Conservation (phyloP, 2,329 filamentous ascomycete species). For the Venturia nashicola region DNA sequence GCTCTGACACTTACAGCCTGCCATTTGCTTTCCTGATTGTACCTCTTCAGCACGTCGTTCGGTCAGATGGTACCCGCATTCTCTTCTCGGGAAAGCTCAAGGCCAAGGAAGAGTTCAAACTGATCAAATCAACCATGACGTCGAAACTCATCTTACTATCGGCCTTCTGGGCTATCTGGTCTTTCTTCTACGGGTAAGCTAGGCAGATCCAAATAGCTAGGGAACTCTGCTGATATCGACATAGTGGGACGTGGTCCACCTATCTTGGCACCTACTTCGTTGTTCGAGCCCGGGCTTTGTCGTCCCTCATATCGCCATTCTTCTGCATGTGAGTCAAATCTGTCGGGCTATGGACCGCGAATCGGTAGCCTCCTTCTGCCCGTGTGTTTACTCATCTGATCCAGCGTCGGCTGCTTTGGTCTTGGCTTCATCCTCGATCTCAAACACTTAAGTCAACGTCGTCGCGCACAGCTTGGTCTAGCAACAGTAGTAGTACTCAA, state of each 20-base stretch:
- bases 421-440: conserved; percentile 48
- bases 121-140: conserved; percentile 16
- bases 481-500: conserved; percentile 34
- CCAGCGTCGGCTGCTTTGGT: conserved; percentile 32
- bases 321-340: conserved; percentile 28
- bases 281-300: conserved; percentile 32
- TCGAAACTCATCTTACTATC: background rate
- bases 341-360: background rate
- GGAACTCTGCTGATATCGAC: conserved; percentile 23
- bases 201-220: too few relatives aligned
- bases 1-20: background rate
- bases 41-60: conserved; percentile 32
- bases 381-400: background rate
- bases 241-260: conserved; percentile 35
- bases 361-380: background rate
- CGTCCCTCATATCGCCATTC: conserved; percentile 35
- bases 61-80: conserved; percentile 33
- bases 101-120: conserved; percentile 20
- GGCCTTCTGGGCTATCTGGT: background rate
- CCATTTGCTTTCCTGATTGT: conserved; percentile 26
- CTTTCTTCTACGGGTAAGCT: background rate
- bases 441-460: conserved; percentile 48
- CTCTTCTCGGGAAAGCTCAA: conserved; percentile 28
- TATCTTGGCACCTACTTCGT: conserved; percentile 33
- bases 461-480: conserved; percentile 34